phyloP scores from a whole-genome alignment of 306 rosid genomes.

The Gynostemma pentaphyllum region DNA sequence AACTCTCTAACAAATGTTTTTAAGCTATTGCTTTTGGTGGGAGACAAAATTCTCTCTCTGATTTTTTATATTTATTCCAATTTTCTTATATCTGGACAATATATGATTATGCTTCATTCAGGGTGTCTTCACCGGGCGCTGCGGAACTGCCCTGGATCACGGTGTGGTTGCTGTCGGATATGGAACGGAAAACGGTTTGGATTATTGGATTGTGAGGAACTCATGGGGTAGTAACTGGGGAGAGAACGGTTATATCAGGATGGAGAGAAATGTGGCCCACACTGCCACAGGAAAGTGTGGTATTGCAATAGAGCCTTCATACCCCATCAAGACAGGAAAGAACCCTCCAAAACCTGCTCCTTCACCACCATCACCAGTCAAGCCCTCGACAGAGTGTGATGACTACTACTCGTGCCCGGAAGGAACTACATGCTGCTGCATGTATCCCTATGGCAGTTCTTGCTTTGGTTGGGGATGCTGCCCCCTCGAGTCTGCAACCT shows the following conservation, averaged over 20 bases:
- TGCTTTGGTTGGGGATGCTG: slow-evolving; percentile 98
- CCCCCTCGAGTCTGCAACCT: slow-evolving; percentile 70
- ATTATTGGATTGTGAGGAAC: slow-evolving; percentile 78
- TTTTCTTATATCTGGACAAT: too few relatives aligned
- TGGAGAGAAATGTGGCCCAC: slow-evolving; percentile 42
- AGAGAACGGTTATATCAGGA: slow-evolving; percentile 57
- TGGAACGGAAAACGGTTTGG: slow-evolving; percentile 51
- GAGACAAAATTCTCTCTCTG: too few relatives aligned
- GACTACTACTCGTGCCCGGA: slow-evolving; percentile 50
- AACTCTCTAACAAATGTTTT: too few relatives aligned
- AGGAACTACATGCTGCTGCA: slow-evolving; percentile 74
- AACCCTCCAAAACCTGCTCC: slow-evolving; percentile 85
- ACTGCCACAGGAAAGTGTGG: slow-evolving; percentile 60
- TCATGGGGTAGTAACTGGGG: slow-evolving; percentile 90
- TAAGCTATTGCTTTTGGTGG: too few relatives aligned
- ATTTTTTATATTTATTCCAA: too few relatives aligned
- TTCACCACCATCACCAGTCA: slow-evolving; percentile 46
- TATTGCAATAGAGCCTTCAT: slow-evolving; percentile 67
- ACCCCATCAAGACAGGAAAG: slow-evolving; percentile 56
- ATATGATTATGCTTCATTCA: slow-evolving; percentile 1
- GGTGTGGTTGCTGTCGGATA: slow-evolving; percentile 73
- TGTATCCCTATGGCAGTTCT: slow-evolving; percentile 31
- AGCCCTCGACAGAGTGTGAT: slow-evolving; percentile 48
- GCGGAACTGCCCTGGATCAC: slow-evolving; percentile 79
- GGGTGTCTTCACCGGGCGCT: slow-evolving; percentile 78